Percentiles rank a stretch among this genome's conserved stretches.
phyloP scores from a whole-genome alignment of 1,139 yeast species.

The Suhomyces panamericanus region DNA sequence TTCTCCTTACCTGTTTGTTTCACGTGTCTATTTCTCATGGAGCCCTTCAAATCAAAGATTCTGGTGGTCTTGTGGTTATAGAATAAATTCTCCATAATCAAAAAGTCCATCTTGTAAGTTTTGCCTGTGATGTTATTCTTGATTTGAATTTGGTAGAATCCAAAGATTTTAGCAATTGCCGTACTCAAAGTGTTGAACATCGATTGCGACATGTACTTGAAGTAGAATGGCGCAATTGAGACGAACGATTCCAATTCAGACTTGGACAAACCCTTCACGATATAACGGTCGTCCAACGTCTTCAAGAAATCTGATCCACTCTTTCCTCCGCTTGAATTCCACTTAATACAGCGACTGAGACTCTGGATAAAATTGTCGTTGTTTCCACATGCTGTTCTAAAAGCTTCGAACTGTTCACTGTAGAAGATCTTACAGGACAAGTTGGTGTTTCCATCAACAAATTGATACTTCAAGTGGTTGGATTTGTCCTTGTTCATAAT shows the following conservation, averaged over 20 bases:
- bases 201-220: constrained; percentile 94
- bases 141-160: constrained; percentile 90
- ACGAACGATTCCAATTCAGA: constrained; percentile 92
- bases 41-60: constrained; percentile 94
- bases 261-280: constrained; percentile 85
- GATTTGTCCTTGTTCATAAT: constrained; percentile 81
- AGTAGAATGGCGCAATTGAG: constrained; percentile 93
- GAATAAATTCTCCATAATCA: constrained; percentile 94
- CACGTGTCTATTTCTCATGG: constrained; percentile 96
- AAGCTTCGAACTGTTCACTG: constrained; percentile 95
- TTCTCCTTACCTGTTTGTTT: constrained; percentile 95
- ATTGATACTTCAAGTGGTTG: constrained; percentile 87
- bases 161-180: constrained; percentile 90
- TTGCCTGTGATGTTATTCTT: constrained; percentile 76
- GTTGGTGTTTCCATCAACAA: constrained; percentile 79
- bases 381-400: constrained; percentile 79
- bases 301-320: constrained; percentile 93
- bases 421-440: constrained; percentile 92
- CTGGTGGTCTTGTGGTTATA: constrained; percentile 81
- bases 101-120: constrained; percentile 80
- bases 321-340: constrained; percentile 97
- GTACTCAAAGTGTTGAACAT: constrained; percentile 93
- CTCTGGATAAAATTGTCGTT: constrained; percentile 81
- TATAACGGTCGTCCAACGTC: constrained; percentile 85
- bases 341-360: constrained; percentile 85